A percentile compares a stretch with the other conserved stretches of the same genome.
These are phyloP conservation scores for Aspergillus japonicus DNA, from an alignment of 2,329 filamentous ascomycete genomes.

Conservation along the genomic window DNA sequence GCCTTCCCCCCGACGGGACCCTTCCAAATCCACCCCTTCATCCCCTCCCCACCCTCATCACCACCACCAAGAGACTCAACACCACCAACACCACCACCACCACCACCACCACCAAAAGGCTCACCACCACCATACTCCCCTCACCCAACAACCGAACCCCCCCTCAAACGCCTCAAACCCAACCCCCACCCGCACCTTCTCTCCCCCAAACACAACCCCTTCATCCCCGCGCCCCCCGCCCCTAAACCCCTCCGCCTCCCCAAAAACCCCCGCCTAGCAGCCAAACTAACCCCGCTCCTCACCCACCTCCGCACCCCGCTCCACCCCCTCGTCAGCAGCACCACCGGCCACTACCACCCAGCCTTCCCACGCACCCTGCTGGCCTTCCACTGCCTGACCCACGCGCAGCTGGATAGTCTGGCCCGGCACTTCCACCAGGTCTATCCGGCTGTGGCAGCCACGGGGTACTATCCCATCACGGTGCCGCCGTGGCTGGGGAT, in stretches of 20 bases:
- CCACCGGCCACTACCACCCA: constrained; percentile 37
- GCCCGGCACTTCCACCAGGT: constrained; percentile 45
- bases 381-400: constrained; percentile 43
- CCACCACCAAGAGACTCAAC: neutral
- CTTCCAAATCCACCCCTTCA: neutral
- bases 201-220: constrained; percentile 20
- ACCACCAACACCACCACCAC: neutral
- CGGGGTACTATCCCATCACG: constrained; percentile 35
- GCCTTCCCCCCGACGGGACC: neutral
- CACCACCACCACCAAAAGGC: neutral
- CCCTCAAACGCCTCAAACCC: constrained; percentile 32
- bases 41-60: neutral
- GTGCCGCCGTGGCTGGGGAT: constrained; percentile 34
- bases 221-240: constrained; percentile 42
- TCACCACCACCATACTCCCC: constrained; percentile 6
- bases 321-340: constrained; percentile 37
- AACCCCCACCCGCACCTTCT: constrained; percentile 24
- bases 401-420: constrained; percentile 41
- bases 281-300: constrained; percentile 9
- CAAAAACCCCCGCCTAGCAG: constrained; percentile 1
- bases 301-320: constrained; percentile 33
- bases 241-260: neutral
- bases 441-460: constrained; percentile 33
- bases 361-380: constrained; percentile 40
- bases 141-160: constrained; percentile 27